Evolutionary conservation across 805 yeast species (phyloP), one percentile per base, ranked within the genome.

Genomic region (Sporopachydermia lactativora): DNA sequence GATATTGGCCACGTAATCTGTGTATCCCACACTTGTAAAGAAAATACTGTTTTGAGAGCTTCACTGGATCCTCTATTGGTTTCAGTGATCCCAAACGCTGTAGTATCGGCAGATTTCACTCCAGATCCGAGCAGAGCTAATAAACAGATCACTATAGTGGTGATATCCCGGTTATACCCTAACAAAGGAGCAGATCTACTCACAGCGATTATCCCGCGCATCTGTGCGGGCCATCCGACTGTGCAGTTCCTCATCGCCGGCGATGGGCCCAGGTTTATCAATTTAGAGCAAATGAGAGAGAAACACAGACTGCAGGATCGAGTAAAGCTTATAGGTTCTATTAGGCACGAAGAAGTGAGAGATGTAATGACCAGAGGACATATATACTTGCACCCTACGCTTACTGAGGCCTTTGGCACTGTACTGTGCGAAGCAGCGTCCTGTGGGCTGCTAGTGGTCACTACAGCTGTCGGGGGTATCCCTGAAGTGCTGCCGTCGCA

Each of bases 341-440:
- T 92, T 1, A 74, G 81, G 35, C 99, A 92, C 55, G 97, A 92
- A 55, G 78, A 81, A 49, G 98, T 92, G 5, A 65, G 97, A 39
- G 85, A 88, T 49, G 82, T 89, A 8, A 84, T 92, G 95, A 76
- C 86, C 4, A 73, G 76, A 46, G 99, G 98, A 15, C 94, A 92
- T 51, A 89, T 92, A 6, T 92, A 88, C 55, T 59, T 92, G 18
- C 97, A 92, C 58, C 88, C 98, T 0, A 78, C 96, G 1, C 65
- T 92, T 35, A 92, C 97, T 0, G 99, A 92, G 56, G 98, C 97
- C 0, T 92, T 92, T 60, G 99, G 99, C 2, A 92, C 98, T 0
- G 97, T 85, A 0, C 62, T 92, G 6, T 95, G 92, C 0, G 99
- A 92, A 55, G 99, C 99, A 0, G 98, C 96, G 0, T 81, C 95